phyloP scores from a whole-genome alignment of 1,139 yeast genomes.

The Kodamaea sp. region DNA sequence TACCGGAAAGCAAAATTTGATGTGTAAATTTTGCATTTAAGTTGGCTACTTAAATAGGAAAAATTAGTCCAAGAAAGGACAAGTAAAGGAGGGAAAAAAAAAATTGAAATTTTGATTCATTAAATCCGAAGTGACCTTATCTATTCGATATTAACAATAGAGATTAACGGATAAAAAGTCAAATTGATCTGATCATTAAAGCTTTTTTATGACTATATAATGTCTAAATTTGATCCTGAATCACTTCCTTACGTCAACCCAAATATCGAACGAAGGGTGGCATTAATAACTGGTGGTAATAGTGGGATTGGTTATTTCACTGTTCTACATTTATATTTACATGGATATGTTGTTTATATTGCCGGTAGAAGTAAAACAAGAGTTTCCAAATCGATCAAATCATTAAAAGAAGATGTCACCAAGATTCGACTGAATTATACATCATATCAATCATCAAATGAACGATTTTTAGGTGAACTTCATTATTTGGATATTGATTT shows the following conservation, averaged over 20 bases:
- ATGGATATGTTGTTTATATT: constrained; percentile 40
- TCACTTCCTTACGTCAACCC: constrained; percentile 35
- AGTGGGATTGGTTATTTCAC: constrained; percentile 46
- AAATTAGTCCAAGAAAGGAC: no score
- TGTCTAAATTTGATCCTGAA: constrained; percentile 18
- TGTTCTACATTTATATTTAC: constrained; percentile 39
- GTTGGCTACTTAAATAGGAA: no score
- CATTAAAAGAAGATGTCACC: constrained; percentile 22
- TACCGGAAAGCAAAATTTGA: no score
- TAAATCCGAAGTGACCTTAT: no score
- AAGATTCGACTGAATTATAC: constrained; percentile 7
- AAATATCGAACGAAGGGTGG: constrained; percentile 32
- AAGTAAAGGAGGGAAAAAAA: no score
- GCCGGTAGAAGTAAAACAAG: constrained; percentile 40
- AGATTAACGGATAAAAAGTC: no score
- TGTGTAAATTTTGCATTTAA: no score
- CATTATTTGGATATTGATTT: constrained; percentile 61
- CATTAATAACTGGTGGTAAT: constrained; percentile 44
- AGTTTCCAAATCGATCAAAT: constrained; percentile 34
- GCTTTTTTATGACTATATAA: no score
- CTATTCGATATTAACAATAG: no score
- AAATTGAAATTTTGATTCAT: no score
- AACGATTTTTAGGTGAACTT: constrained; percentile 52
- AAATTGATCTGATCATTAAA: no score
- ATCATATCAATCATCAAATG: constrained; percentile 5